These are phyloP conservation scores for Paecilomyces sp. DNA, from an alignment of 2,329 filamentous ascomycete species.

Conservation along the genomic window DNA sequence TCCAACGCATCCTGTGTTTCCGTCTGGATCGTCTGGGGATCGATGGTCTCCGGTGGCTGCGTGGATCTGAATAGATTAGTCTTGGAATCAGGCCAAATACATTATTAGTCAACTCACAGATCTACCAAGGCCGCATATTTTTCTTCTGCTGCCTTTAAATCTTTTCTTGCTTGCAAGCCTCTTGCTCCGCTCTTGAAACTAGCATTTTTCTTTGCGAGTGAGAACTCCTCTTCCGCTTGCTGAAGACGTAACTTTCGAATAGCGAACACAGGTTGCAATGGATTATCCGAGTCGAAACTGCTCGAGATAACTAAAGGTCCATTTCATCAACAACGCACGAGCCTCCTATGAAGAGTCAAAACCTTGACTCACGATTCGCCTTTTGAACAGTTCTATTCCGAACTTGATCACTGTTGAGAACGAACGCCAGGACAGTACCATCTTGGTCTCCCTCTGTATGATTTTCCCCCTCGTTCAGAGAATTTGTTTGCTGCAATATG, in stretches of 20 bases:
- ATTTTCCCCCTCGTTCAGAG: too few species aligned
- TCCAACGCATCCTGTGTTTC: slow-evolving; percentile 66
- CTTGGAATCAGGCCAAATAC: not conserved
- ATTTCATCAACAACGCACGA: too few species aligned
- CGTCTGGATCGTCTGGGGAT: slow-evolving; percentile 48
- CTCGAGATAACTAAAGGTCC: slow-evolving; percentile 45
- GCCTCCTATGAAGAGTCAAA: too few species aligned
- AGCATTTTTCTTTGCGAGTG: slow-evolving; percentile 66
- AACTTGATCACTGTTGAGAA: slow-evolving; percentile 48
- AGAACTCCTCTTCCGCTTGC: slow-evolving; percentile 56
- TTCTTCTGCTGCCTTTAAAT: slow-evolving; percentile 62
- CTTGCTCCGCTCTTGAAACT: slow-evolving; percentile 66
- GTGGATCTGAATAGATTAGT: slow-evolving; percentile 26
- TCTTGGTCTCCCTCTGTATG: slow-evolving; percentile 37
- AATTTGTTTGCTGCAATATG: slow-evolving; percentile 59
- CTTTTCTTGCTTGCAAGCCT: slow-evolving; percentile 70
- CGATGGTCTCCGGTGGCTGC: slow-evolving; percentile 51
- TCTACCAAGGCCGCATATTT: slow-evolving; percentile 52
- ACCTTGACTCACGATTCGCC: slow-evolving; percentile 45
- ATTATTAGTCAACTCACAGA: slow-evolving; percentile 34
- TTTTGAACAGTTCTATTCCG: slow-evolving; percentile 53
- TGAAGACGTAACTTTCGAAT: slow-evolving; percentile 58
- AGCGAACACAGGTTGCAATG: slow-evolving; percentile 52
- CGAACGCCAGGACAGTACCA: slow-evolving; percentile 48
- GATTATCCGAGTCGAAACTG: slow-evolving; percentile 53